These are phyloP conservation scores for Urochloa ruziziensis DNA, from an alignment of 176 grass and related monocot genomes.

Conservation along the genomic window DNA sequence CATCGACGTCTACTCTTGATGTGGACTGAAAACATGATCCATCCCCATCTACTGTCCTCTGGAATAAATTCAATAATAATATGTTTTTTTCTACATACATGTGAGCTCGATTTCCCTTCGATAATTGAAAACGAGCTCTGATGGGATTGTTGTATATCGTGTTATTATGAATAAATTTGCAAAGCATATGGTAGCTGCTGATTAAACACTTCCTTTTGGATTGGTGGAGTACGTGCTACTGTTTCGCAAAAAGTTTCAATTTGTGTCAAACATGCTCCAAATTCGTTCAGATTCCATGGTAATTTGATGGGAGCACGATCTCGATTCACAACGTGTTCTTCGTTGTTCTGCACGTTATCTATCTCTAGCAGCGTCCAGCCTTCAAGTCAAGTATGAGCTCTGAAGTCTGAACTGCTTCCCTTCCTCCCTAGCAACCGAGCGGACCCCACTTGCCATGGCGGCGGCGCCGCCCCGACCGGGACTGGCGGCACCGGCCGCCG, in stretches of 20 bases:
- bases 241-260: too few relatives aligned
- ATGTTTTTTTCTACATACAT: too few relatives aligned
- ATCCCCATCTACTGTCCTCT: neutral
- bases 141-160: neutral
- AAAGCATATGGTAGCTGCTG: neutral
- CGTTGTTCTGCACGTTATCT: too few relatives aligned
- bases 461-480: slow-evolving; percentile 5
- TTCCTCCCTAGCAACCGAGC: neutral
- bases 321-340: too few relatives aligned
- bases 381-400: too few relatives aligned
- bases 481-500: neutral
- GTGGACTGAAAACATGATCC: neutral
- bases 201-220: too few relatives aligned
- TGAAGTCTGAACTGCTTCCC: neutral
- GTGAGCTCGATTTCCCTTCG: neutral
- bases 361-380: too few relatives aligned
- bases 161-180: neutral
- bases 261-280: too few relatives aligned
- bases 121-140: neutral
- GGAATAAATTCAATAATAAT: neutral
- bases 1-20: slow-evolving; percentile 69
- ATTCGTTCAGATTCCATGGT: too few relatives aligned
- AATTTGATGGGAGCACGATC: too few relatives aligned
- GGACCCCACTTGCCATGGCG: slow-evolving; percentile 27
- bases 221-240: too few relatives aligned